A percentile compares a stretch with the other conserved stretches of the same genome.
phyloP scores from a whole-genome alignment of 345 rosid species.

The Arabidopsis thaliana region TAIR10.1 NC_003075.7:12529501-12530000 shows the following conservation, averaged over 20 bases:
- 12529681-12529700: too few relatives aligned
- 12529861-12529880: constrained; percentile 12
- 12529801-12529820: background rate
- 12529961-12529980: constrained; percentile 7
- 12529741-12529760: too few relatives aligned
- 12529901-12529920: constrained; percentile 2
- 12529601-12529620: background rate
- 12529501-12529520: background rate
- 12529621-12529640: too few relatives aligned
- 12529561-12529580: background rate
- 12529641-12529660: too few relatives aligned
- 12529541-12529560: background rate
- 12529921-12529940: constrained; percentile 40
- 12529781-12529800: background rate
- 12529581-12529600: background rate
- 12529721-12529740: too few relatives aligned
- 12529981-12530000: constrained; percentile 16
- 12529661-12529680: background rate
- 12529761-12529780: background rate
- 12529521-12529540: too few relatives aligned
- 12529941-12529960: constrained; percentile 12
- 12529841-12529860: background rate
- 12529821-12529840: background rate
- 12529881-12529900: constrained; percentile 30
- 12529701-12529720: too few relatives aligned